These are phyloP conservation scores for Cladosporium sp. DNA, from an alignment of 2,329 filamentous ascomycete species.

Conservation along the genomic window DNA sequence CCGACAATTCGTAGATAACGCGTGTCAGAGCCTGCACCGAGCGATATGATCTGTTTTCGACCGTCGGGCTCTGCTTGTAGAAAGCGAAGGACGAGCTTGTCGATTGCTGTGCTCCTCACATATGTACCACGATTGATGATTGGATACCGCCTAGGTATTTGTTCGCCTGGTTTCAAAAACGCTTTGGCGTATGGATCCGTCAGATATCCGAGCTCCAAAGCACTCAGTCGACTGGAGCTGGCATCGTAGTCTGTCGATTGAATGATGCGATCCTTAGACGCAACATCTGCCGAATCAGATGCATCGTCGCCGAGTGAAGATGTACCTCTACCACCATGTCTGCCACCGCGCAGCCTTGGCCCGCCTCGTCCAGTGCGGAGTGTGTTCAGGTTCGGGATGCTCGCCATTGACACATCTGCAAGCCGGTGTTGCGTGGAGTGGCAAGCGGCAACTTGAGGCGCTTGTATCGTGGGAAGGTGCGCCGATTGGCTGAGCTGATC, in stretches of 20 bases:
- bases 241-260: conserved; percentile 91
- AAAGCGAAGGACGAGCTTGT: conserved; percentile 68
- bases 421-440: conserved; percentile 9
- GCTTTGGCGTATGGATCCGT: conserved; percentile 69
- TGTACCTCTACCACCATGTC: conserved; percentile 34
- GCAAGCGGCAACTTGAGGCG: neutral
- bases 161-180: conserved; percentile 52
- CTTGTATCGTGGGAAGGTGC: no score
- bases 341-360: conserved; percentile 40
- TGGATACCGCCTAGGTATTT: conserved; percentile 62
- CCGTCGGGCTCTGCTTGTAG: conserved; percentile 36
- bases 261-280: conserved; percentile 64
- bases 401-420: conserved; percentile 20
- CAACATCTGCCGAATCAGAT: conserved; percentile 5
- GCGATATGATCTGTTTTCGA: conserved; percentile 69
- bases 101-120: conserved; percentile 76
- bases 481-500: no score
- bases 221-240: conserved; percentile 79
- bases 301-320: conserved; percentile 13
- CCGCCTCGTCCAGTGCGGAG: conserved; percentile 46
- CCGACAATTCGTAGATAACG: conserved; percentile 68
- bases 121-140: conserved; percentile 98
- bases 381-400: conserved; percentile 71
- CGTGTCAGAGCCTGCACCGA: conserved; percentile 92
- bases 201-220: conserved; percentile 78